Percentiles rank a stretch among this genome's conserved stretches.
phyloP scores from a whole-genome alignment of 2,329 filamentous ascomycete species.

The Alternaria alternata region DNA sequence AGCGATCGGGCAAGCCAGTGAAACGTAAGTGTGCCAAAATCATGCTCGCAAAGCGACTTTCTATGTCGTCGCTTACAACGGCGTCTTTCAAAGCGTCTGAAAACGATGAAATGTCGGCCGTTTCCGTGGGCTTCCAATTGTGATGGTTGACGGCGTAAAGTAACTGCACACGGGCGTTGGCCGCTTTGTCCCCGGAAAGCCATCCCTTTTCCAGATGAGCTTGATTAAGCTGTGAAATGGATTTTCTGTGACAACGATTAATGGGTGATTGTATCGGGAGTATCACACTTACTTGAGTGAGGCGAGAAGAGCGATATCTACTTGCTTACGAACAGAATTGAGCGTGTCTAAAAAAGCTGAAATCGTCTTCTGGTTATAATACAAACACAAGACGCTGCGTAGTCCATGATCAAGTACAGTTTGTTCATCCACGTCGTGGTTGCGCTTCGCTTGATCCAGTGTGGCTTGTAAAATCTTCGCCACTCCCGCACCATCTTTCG shows the following conservation, averaged over 20 bases:
- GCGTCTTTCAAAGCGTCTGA: not conserved
- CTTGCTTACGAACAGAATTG: constrained; percentile 6
- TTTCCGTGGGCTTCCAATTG: not conserved
- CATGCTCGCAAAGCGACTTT: not conserved
- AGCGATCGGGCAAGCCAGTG: constrained; percentile 6
- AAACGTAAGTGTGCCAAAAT: constrained; percentile 10
- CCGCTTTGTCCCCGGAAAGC: not conserved
- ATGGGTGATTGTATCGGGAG: not conserved
- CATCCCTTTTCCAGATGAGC: not conserved
- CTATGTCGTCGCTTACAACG: not conserved
- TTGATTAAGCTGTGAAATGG: not conserved
- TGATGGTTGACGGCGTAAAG: not conserved
- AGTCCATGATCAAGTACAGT: too few species aligned
- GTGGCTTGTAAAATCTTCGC: too few species aligned
- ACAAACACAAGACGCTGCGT: too few species aligned
- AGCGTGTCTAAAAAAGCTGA: not conserved
- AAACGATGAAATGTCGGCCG: not conserved
- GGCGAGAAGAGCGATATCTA: constrained; percentile 19
- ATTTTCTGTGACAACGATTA: not conserved
- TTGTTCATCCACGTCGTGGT: too few species aligned
- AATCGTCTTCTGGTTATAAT: too few species aligned
- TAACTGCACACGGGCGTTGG: not conserved
- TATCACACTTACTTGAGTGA: constrained; percentile 13
- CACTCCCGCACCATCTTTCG: too few species aligned
- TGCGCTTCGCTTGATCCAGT: too few species aligned